Base-by-base conservation (phyloP, 768 basidiomycete species). In the Serpula lacrymans region DNA sequence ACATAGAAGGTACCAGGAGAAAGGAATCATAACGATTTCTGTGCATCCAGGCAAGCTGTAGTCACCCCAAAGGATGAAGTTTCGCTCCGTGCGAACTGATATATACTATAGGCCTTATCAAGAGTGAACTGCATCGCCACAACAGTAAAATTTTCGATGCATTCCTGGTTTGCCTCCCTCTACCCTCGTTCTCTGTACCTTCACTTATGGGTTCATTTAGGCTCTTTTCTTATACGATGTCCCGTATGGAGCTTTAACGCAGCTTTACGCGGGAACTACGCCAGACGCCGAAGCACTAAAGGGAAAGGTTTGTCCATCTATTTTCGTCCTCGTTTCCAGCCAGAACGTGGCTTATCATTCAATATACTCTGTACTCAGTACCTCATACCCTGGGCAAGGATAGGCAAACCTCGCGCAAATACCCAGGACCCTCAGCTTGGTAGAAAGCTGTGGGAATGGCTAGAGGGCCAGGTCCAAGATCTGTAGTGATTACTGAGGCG, bases 211-310 rank as follows among this genome's bases (percentile, higher is more conserved):
- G n/a, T 25, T 7, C 13, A 6, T 12, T 11, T 30, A 58, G 58
- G 23, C 11, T 20, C 0, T 25, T 11, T 22, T 58, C 2, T 25
- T 67, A 2, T 59, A 60, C 27, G 61, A 67, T 12, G 54, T 60
- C 0, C 39, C 60, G 1, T 58, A 61, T 17, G 76, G 77, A 10
- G 72, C 72, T 0, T 49, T 77, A 12, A 77, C 74, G 2, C 73
- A 69, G 38, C 51, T 78, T 1, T 78, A 65, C 43, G 77, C 72
- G 8, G 77, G 71, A 4, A 78, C 76, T 1, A 53, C 63, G 0
- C 53, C 62, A 0, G 69, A 67, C 18, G 74, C 65, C 4, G 62
- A 51, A 3, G 42, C 47, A 2, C 46, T 77, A 17, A 70, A 68
- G 26, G 76, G 77, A 21, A 71, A 76, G 61, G 76, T 73, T 22